phyloP scores from a whole-genome alignment of 1,139 yeast genomes.

The Kluyveromyces sp. region DNA sequence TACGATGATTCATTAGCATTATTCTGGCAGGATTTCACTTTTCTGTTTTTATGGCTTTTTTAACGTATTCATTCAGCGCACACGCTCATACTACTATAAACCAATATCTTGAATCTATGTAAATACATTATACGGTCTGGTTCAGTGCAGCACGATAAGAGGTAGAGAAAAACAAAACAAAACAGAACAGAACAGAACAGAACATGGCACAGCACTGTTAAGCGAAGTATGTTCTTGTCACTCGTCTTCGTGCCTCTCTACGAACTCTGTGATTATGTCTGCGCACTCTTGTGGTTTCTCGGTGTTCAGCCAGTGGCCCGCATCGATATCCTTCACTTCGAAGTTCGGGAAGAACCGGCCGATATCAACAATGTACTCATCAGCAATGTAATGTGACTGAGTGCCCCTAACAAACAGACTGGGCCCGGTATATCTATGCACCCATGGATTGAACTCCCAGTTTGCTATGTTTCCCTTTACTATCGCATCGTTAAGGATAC shows the following conservation, averaged over 20 bases:
- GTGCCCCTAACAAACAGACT: conserved; percentile 74
- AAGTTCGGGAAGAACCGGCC: conserved; percentile 77
- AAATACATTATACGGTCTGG: too few relatives aligned
- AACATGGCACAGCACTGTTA: background rate
- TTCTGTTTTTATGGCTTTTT: too few relatives aligned
- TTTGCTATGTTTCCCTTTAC: conserved; percentile 59
- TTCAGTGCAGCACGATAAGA: too few relatives aligned
- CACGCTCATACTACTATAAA: too few relatives aligned
- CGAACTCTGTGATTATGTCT: conserved; percentile 47
- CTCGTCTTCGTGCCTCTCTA: conserved; percentile 49
- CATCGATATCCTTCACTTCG: conserved; percentile 62
- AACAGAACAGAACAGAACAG: too few relatives aligned
- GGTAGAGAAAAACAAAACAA: too few relatives aligned
- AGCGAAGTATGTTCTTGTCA: conserved; percentile 1
- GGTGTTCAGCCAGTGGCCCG: conserved; percentile 89
- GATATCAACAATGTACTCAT: conserved; percentile 68
- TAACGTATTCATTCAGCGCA: too few relatives aligned
- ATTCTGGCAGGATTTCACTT: too few relatives aligned
- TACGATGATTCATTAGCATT: too few relatives aligned
- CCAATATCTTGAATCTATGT: too few relatives aligned
- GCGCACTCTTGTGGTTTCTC: conserved; percentile 71
- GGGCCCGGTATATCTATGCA: conserved; percentile 61
- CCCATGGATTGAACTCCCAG: conserved; percentile 64
- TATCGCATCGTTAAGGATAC: conserved; percentile 55
- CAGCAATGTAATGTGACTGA: conserved; percentile 72